These are phyloP conservation scores for Pelargonium cotyledonis DNA, from an alignment of 441 rosid genomes.

Conservation along the genomic window DNA sequence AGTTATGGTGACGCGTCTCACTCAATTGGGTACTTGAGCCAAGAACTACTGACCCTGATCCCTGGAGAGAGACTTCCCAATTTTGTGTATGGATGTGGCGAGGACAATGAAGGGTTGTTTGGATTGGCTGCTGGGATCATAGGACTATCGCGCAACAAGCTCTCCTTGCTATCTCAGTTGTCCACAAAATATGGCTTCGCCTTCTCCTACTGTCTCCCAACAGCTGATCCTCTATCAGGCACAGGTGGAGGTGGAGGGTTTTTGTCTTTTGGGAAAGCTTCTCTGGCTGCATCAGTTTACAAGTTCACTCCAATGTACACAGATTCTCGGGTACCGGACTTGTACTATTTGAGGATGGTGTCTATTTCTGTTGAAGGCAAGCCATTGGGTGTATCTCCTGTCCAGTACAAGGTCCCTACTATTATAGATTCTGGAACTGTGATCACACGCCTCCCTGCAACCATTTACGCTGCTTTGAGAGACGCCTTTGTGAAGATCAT, in stretches of 20 bases:
- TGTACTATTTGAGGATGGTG: constrained; percentile 31
- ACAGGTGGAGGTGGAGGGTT: constrained; percentile 6
- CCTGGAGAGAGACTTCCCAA: constrained; percentile 19
- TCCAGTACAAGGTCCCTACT: not conserved
- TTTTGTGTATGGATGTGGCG: constrained; percentile 42
- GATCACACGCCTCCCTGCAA: constrained; percentile 37
- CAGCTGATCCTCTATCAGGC: constrained; percentile 14
- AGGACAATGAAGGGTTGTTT: constrained; percentile 31
- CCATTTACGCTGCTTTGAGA: constrained; percentile 28
- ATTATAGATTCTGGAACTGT: constrained; percentile 47
- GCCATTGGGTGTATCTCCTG: too few relatives aligned
- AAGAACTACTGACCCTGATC: constrained; percentile 30
- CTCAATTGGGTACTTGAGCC: constrained; percentile 39
- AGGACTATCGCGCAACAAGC: constrained; percentile 36
- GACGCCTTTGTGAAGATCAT: constrained; percentile 30
- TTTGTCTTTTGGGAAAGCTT: constrained; percentile 17
- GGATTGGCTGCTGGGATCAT: constrained; percentile 40
- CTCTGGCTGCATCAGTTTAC: not conserved
- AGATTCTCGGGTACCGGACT: constrained; percentile 5
- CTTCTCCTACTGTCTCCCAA: constrained; percentile 51
- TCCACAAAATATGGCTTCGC: constrained; percentile 21
- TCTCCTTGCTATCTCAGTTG: constrained; percentile 32
- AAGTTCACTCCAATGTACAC: constrained; percentile 28
- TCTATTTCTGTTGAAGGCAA: not conserved
- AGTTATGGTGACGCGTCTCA: constrained; percentile 39